A percentile compares a stretch with the other conserved stretches of the same genome.
These are phyloP conservation scores for Letharia lupina DNA, from an alignment of 495 filamentous ascomycete species.

Conservation along the genomic window DNA sequence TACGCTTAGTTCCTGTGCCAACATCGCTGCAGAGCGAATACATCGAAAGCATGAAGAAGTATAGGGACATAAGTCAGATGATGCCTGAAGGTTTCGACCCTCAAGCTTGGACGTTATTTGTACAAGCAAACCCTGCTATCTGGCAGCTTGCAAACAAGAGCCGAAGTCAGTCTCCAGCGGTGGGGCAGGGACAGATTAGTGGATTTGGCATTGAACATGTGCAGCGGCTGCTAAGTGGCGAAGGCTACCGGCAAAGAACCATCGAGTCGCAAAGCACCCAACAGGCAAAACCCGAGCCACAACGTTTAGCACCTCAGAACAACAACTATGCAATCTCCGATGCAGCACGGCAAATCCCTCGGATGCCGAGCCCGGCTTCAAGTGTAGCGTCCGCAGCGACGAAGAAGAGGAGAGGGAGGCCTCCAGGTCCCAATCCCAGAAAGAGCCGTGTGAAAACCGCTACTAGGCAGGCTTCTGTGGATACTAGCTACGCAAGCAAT, in stretches of 20 bases:
- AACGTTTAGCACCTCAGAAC: constrained; percentile 11
- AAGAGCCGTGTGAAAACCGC: constrained; percentile 24
- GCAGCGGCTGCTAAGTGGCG: constrained; percentile 40
- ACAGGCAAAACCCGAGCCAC: constrained; percentile 19
- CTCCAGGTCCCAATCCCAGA: constrained; percentile 20
- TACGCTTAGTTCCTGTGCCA: constrained; percentile 77
- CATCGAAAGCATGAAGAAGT: constrained; percentile 53
- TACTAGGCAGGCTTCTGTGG: constrained; percentile 28
- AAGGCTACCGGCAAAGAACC: constrained; percentile 34
- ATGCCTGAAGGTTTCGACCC: constrained; percentile 59
- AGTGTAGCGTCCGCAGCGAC: constrained; percentile 29
- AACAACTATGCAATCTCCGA: constrained; percentile 19
- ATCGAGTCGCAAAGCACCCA: constrained; percentile 20
- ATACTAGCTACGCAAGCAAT: constrained; percentile 57
- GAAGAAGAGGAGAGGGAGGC: constrained; percentile 23
- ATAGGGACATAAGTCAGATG: constrained; percentile 50
- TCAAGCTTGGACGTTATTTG: constrained; percentile 56
- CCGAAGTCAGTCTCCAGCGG: constrained; percentile 23
- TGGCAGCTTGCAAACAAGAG: constrained; percentile 23
- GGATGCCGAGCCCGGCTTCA: constrained; percentile 35
- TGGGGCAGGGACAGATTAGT: constrained; percentile 28
- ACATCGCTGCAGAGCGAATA: constrained; percentile 65
- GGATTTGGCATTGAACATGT: constrained; percentile 48
- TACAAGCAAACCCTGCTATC: constrained; percentile 49
- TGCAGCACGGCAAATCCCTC: constrained; percentile 17